Conservation (phyloP, 1,139 yeast genomes). For the Petasospora fabianii region DNA sequence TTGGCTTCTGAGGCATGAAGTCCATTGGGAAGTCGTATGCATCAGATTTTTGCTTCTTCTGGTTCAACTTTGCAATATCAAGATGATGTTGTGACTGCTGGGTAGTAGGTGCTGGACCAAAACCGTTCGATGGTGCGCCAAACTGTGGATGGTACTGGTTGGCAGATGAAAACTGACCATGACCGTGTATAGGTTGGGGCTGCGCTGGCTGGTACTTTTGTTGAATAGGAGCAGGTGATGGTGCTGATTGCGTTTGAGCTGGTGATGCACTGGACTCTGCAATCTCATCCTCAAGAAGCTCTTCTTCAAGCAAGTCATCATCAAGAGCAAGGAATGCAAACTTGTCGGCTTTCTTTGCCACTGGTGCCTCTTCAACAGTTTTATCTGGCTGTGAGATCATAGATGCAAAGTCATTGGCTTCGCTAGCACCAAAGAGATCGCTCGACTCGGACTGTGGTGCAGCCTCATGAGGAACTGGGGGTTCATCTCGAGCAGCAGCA, state of each 20-base stretch:
- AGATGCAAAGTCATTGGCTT: conserved; percentile 8
- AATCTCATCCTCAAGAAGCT: conserved; percentile 40
- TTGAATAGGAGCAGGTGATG: conserved; percentile 3
- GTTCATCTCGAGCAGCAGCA: background rate
- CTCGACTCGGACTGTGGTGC: background rate
- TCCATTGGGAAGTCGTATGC: conserved; percentile 79
- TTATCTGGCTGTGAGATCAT: conserved; percentile 4
- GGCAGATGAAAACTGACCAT: conserved; percentile 1
- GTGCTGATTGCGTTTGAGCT: conserved; percentile 16
- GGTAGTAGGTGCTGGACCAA: conserved; percentile 5
- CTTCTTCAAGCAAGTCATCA: conserved; percentile 39
- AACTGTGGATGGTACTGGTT: background rate
- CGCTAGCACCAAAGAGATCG: background rate
- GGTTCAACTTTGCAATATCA: conserved; percentile 35
- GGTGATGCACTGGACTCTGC: background rate
- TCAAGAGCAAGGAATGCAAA: conserved; percentile 22
- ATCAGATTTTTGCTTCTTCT: conserved; percentile 57
- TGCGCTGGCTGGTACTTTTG: conserved; percentile 1
- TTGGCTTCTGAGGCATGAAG: conserved; percentile 42
- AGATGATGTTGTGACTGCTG: conserved; percentile 19
- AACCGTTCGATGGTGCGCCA: background rate
- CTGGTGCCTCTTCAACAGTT: background rate
- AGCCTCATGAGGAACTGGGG: background rate
- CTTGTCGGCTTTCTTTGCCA: conserved; percentile 7
- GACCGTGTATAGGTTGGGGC: background rate